Conservation (phyloP, 2,329 filamentous ascomycete species). For the Talaromyces amestolkiae region DNA sequence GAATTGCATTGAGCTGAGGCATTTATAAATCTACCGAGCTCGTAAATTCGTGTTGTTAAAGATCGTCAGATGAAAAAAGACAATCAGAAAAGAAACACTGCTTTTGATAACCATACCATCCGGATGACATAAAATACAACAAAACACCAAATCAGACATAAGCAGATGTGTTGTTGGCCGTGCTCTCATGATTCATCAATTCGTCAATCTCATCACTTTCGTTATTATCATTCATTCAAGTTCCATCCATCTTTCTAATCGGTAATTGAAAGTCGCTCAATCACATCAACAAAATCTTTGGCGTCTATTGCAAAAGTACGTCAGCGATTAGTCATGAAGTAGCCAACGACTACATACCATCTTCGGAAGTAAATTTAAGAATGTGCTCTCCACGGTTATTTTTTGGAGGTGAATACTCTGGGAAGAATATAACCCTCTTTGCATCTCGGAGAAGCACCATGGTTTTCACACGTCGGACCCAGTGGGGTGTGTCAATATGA, state of each 20-base stretch:
- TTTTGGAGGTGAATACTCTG: conserved; percentile 48
- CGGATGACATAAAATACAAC: background rate
- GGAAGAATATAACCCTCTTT: conserved; percentile 53
- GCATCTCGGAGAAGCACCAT: conserved; percentile 52
- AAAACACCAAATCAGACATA: background rate
- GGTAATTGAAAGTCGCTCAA: conserved; percentile 29
- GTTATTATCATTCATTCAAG: background rate
- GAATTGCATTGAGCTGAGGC: background rate
- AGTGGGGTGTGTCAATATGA: conserved; percentile 46
- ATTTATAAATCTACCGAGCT: background rate
- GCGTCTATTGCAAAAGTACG: conserved; percentile 33
- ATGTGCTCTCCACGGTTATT: conserved; percentile 39
- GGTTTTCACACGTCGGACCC: conserved; percentile 47
- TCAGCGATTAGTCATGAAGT: background rate
- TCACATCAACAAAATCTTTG: conserved; percentile 35
- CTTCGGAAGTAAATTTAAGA: conserved; percentile 36
- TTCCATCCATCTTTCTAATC: background rate
- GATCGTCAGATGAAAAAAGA: background rate
- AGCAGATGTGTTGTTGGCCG: background rate
- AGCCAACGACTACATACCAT: conserved; percentile 28
- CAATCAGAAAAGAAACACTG: background rate
- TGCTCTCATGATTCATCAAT: background rate
- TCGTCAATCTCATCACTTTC: background rate
- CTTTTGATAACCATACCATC: conserved; percentile 5
- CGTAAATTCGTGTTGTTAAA: background rate